Evolutionary conservation across 2,329 filamentous ascomycete genomes (phyloP).

Genomic region (Purpureocillium lavendulum): DNA sequence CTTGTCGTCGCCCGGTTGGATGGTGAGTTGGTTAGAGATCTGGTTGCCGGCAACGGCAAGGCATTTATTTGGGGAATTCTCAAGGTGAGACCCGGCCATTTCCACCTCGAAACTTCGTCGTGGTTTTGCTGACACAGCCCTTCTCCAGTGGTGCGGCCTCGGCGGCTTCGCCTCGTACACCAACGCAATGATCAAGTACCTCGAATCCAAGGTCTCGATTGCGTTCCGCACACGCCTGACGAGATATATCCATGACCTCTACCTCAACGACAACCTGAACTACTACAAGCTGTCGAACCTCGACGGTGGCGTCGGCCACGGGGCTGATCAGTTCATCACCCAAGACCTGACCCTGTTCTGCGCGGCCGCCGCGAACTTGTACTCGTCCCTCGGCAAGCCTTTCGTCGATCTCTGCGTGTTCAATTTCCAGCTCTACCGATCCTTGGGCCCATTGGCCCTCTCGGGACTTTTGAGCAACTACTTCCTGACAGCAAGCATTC

Average conservation of each 20-base stretch:
- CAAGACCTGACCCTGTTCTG: conserved; percentile 96
- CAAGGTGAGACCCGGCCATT: too few species aligned
- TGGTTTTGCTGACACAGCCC: not conserved
- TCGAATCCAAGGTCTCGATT: conserved; percentile 96
- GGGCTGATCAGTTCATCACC: conserved; percentile 94
- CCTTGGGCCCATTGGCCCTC: conserved; percentile 79
- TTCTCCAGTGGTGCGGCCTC: conserved; percentile 71
- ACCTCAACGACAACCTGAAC: conserved; percentile 88
- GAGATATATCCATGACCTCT: conserved; percentile 93
- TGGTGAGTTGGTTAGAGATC: conserved; percentile 89
- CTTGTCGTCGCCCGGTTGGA: conserved; percentile 87
- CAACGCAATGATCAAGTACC: conserved; percentile 97
- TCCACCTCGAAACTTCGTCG: too few species aligned
- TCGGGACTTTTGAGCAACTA: conserved; percentile 87
- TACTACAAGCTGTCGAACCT: conserved; percentile 94
- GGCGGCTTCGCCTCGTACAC: conserved; percentile 93
- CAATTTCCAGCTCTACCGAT: conserved; percentile 93
- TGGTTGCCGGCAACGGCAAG: conserved; percentile 90
- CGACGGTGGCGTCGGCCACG: conserved; percentile 85
- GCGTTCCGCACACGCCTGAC: conserved; percentile 93
- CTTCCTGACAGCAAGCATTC: conserved; percentile 83
- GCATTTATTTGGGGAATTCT: conserved; percentile 79
- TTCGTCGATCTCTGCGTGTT: conserved; percentile 96
- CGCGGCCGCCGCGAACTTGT: conserved; percentile 80
- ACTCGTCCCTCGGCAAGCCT: conserved; percentile 95